Conservation (phyloP, 1,139 yeast species). For the Debaryomyces fabryi region DNA sequence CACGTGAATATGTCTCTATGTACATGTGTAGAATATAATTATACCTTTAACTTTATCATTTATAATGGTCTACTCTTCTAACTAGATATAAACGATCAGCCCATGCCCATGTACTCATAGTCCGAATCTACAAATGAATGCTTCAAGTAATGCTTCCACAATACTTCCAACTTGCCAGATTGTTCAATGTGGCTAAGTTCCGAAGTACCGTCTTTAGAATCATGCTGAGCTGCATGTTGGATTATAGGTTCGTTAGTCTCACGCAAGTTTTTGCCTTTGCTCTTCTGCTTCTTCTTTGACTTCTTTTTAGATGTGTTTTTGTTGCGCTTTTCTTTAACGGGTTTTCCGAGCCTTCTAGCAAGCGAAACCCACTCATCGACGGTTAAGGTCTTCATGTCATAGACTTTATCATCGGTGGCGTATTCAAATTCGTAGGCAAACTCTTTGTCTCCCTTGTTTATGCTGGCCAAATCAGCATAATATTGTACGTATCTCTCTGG, state of each 20-base stretch:
- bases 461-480: slow-evolving; percentile 59
- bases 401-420: slow-evolving; percentile 61
- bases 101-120: slow-evolving; percentile 53
- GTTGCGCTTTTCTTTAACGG: slow-evolving; percentile 24
- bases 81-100: slow-evolving; percentile 17
- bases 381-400: slow-evolving; percentile 56
- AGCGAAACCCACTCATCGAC: slow-evolving; percentile 62
- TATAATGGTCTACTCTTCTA: background rate
- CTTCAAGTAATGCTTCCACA: slow-evolving; percentile 49
- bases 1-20: slow-evolving; percentile 11
- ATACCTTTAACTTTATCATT: background rate
- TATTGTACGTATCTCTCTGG: slow-evolving; percentile 76
- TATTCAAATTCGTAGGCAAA: slow-evolving; percentile 70
- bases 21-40: background rate
- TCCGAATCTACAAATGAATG: slow-evolving; percentile 67
- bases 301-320: slow-evolving; percentile 11
- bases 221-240: background rate
- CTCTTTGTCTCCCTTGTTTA: slow-evolving; percentile 49
- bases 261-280: slow-evolving; percentile 15
- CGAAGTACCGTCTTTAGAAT: background rate
- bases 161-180: slow-evolving; percentile 21
- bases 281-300: slow-evolving; percentile 13
- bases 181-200: slow-evolving; percentile 11
- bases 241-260: slow-evolving; percentile 11
- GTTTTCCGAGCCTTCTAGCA: slow-evolving; percentile 56